Evolutionary conservation across 441 rosid genomes (phyloP).

Genomic region (Mallotus japonicus): DNA sequence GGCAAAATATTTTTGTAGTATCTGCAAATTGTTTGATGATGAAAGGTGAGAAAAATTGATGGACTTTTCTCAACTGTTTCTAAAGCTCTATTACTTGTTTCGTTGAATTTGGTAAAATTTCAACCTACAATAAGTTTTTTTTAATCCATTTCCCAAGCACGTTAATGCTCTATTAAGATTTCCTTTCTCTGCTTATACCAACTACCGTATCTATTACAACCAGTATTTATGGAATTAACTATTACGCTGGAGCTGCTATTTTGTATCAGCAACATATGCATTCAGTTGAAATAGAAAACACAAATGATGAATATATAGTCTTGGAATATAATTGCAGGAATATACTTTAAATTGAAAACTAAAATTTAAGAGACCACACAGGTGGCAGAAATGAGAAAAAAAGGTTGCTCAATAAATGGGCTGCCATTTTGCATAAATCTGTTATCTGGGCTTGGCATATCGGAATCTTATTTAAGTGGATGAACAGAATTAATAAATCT

Average conservation of each 20-base stretch:
- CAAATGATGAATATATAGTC: not conserved
- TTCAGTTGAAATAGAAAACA: not conserved
- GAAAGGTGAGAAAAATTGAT: slow-evolving; percentile 45
- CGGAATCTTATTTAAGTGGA: not conserved
- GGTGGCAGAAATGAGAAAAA: not conserved
- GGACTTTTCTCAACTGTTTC: slow-evolving; percentile 1
- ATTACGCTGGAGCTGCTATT: not conserved
- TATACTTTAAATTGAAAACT: not conserved
- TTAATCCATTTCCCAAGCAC: not conserved
- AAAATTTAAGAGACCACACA: not conserved
- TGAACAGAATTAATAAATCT: not conserved
- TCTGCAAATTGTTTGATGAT: slow-evolving; percentile 71
- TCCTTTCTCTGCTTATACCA: not conserved
- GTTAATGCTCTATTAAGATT: not conserved
- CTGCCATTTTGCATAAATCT: not conserved
- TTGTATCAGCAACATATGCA: not conserved
- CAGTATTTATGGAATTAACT: not conserved
- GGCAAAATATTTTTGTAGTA: slow-evolving; percentile 75
- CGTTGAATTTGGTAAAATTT: not conserved
- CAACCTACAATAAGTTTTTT: not conserved
- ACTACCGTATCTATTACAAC: not conserved
- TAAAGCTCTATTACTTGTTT: not conserved
- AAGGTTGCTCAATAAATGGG: too few species aligned
- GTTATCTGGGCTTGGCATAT: not conserved
- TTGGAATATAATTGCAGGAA: not conserved